phyloP scores from a whole-genome alignment of 2,329 filamentous ascomycete genomes.

The Juglanconis juglandina region DNA sequence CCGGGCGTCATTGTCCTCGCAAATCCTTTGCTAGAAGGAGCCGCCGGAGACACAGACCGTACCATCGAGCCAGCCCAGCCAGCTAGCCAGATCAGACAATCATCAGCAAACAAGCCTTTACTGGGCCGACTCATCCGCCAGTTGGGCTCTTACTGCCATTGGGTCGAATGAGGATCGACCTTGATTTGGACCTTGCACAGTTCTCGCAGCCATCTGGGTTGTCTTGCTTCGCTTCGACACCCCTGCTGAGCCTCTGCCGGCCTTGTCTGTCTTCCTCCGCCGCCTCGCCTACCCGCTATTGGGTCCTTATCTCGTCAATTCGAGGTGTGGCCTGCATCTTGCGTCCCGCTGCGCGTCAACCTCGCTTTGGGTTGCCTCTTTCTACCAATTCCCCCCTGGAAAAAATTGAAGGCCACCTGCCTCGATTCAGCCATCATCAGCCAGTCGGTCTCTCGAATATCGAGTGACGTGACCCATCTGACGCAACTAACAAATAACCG shows the following conservation, averaged over 20 bases:
- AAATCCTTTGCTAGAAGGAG: conserved; percentile 9
- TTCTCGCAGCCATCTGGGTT: conserved; percentile 3
- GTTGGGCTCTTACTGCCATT: conserved; percentile 6
- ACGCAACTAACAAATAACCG: conserved; percentile 8
- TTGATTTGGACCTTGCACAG: conserved; percentile 4
- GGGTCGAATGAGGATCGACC: conserved; percentile 1
- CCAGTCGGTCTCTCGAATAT: conserved; percentile 8
- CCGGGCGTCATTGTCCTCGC: conserved; percentile 2
- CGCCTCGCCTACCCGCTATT: conserved; percentile 4
- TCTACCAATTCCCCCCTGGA: conserved; percentile 3
- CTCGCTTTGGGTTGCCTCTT: conserved; percentile 19
- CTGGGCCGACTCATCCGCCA: conserved; percentile 6
- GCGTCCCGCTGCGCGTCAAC: conserved; percentile 11
- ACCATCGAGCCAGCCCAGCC: conserved; percentile 12
- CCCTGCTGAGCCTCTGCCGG: conserved; percentile 7
- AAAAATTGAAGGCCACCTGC: conserved; percentile 4
- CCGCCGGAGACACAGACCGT: conserved; percentile 15
- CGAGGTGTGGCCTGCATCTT: conserved; percentile 11
- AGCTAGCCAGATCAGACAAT: conserved; percentile 13
- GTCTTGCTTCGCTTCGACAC: conserved; percentile 16
- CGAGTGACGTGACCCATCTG: conserved; percentile 13
- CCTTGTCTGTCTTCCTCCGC: conserved; percentile 4
- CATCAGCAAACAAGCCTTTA: conserved; percentile 6
- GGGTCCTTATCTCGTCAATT: conserved; percentile 8
- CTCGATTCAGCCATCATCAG: conserved; percentile 13